Evolutionary conservation across 345 rosid species (phyloP).

Genomic region (Orychophragmus violaceus): DNA sequence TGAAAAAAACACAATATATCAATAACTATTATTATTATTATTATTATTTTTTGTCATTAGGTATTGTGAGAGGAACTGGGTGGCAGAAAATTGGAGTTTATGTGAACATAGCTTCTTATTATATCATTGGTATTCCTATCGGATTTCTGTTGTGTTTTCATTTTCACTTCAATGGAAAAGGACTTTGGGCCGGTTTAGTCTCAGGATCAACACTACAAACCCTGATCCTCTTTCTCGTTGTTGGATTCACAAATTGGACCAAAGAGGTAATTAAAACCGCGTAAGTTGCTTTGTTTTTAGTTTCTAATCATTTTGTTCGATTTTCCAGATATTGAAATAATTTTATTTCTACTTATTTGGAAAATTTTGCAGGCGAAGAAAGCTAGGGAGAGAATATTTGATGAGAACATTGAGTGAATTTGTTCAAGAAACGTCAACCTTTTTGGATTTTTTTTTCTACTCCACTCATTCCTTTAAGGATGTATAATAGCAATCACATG

Average conservation of each 20-base stretch:
- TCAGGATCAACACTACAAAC: constrained; percentile 47
- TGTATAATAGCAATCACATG: not conserved
- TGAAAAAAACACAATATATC: too few species aligned
- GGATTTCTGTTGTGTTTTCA: constrained; percentile 41
- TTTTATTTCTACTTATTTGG: not conserved
- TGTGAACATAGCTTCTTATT: constrained; percentile 54
- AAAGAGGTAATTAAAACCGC: constrained; percentile 39
- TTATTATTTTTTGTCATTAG: too few species aligned
- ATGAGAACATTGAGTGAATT: constrained; percentile 1
- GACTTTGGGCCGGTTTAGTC: constrained; percentile 55
- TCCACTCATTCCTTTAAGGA: not conserved
- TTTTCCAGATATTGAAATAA: not conserved
- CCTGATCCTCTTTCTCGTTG: constrained; percentile 34
- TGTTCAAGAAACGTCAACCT: not conserved
- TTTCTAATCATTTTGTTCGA: not conserved
- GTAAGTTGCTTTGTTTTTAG: not conserved
- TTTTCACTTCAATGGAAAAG: constrained; percentile 40
- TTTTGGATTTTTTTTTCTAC: not conserved
- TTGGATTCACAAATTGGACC: constrained; percentile 47
- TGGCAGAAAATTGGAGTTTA: constrained; percentile 63
- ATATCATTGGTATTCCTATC: constrained; percentile 48
- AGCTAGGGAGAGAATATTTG: constrained; percentile 38
- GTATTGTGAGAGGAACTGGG: constrained; percentile 64
- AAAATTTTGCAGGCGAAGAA: constrained; percentile 34
- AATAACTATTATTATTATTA: too few species aligned